A percentile compares a stretch with the other conserved stretches of the same genome.
Evolutionary conservation across 352 stramenopile species (phyloP).

Genomic region (Phytophthora chlamydospora): DNA sequence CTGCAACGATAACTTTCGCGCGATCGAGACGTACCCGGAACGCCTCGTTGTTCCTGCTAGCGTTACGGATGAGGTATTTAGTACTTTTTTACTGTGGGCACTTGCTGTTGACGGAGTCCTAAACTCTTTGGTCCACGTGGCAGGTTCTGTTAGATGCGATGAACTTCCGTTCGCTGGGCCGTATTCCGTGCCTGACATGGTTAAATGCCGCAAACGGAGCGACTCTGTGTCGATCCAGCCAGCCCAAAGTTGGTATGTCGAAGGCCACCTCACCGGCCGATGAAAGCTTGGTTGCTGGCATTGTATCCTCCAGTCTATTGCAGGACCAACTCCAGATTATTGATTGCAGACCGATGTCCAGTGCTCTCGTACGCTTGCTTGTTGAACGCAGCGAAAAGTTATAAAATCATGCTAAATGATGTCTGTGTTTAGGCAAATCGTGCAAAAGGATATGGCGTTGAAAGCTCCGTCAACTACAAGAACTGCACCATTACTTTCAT

Average conservation of each 20-base stretch:
- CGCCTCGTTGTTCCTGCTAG: slow-evolving; percentile 92
- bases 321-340: slow-evolving; percentile 82
- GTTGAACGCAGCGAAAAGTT: not conserved
- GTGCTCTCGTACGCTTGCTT: slow-evolving; percentile 48
- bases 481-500: slow-evolving; percentile 96
- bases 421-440: not conserved
- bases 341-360: slow-evolving; percentile 85
- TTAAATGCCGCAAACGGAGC: slow-evolving; percentile 72
- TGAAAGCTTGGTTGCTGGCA: slow-evolving; percentile 71
- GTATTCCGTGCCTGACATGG: slow-evolving; percentile 80
- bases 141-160: slow-evolving; percentile 76
- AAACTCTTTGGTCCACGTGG: not conserved
- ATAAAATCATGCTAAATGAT: not conserved
- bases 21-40: slow-evolving; percentile 94
- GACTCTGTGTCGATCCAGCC: slow-evolving; percentile 74
- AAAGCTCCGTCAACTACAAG: slow-evolving; percentile 97
- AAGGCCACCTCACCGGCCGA: slow-evolving; percentile 77
- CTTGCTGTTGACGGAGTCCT: not conserved
- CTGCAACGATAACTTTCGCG: slow-evolving; percentile 73
- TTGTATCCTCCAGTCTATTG: slow-evolving; percentile 66
- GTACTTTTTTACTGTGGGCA: too few species aligned
- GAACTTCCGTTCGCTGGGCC: slow-evolving; percentile 72
- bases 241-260: slow-evolving; percentile 85
- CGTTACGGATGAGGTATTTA: slow-evolving; percentile 84
- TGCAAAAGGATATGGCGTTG: slow-evolving; percentile 92